A percentile compares a stretch with the other conserved stretches of the same genome.
Conservation (phyloP, 306 rosid genomes). For the Albizia julibrissin region DNA sequence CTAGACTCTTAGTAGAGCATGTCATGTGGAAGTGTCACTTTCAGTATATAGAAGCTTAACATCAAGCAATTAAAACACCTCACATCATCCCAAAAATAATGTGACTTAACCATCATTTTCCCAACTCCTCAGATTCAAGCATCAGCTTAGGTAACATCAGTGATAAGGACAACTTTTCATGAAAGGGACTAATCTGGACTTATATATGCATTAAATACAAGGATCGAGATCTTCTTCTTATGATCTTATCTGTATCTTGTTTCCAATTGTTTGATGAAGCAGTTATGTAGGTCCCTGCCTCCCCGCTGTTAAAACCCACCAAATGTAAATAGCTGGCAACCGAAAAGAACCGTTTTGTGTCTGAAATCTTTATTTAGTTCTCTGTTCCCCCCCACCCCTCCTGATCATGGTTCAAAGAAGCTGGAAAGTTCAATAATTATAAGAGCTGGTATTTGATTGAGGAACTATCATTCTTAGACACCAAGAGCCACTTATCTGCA, state of each 20-base stretch:
- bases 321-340: not conserved
- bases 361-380: not conserved
- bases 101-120: constrained; percentile 41
- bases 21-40: constrained; percentile 23
- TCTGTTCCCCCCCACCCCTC: too few species aligned
- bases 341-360: constrained; percentile 15
- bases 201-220: constrained; percentile 23
- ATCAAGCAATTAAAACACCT: constrained; percentile 30
- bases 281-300: constrained; percentile 28
- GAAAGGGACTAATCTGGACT: constrained; percentile 43
- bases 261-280: constrained; percentile 26
- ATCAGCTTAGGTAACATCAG: constrained; percentile 28
- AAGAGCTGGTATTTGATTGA: not conserved
- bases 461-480: not conserved
- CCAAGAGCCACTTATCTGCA: not conserved
- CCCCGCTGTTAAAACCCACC: constrained; percentile 10
- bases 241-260: constrained; percentile 29
- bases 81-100: constrained; percentile 22
- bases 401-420: not conserved
- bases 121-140: constrained; percentile 7
- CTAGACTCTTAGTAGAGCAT: not conserved
- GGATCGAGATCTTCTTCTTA: constrained; percentile 16
- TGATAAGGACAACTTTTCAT: constrained; percentile 26
- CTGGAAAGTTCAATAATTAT: not conserved
- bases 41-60: constrained; percentile 10